phyloP scores from a whole-genome alignment of 2,329 filamentous ascomycete genomes.

The Ophiosphaerella korrae region DNA sequence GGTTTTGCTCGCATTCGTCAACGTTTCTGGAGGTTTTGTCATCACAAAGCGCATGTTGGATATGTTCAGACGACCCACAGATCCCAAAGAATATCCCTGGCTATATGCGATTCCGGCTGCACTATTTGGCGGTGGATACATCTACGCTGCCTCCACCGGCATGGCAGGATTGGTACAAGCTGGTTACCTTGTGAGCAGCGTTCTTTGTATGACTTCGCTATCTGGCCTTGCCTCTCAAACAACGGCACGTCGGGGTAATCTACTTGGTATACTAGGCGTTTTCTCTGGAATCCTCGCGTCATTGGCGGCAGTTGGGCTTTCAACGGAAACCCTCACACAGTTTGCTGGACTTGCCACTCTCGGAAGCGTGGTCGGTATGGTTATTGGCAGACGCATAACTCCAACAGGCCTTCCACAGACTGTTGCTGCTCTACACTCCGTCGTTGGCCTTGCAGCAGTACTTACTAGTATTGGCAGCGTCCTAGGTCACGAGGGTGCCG shows the following conservation, averaged over 20 bases:
- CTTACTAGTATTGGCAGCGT: slow-evolving; percentile 88
- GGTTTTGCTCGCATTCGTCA: slow-evolving; percentile 84
- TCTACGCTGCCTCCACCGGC: slow-evolving; percentile 79
- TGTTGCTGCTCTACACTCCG: slow-evolving; percentile 85
- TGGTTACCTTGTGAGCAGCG: slow-evolving; percentile 81
- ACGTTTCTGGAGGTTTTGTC: slow-evolving; percentile 86
- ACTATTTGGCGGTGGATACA: slow-evolving; percentile 79
- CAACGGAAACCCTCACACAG: slow-evolving; percentile 77
- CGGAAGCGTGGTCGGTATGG: slow-evolving; percentile 70
- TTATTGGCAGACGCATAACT: slow-evolving; percentile 85
- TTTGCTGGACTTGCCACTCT: slow-evolving; percentile 76
- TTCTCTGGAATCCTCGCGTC: slow-evolving; percentile 82
- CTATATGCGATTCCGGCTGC: slow-evolving; percentile 78
- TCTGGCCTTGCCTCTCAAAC: slow-evolving; percentile 80
- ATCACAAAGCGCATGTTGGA: slow-evolving; percentile 94
- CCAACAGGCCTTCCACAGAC: slow-evolving; percentile 88
- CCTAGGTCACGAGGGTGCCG: slow-evolving; percentile 70
- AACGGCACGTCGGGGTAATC: slow-evolving; percentile 83
- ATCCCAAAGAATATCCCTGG: slow-evolving; percentile 88
- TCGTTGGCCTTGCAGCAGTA: slow-evolving; percentile 87
- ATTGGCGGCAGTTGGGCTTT: slow-evolving; percentile 78
- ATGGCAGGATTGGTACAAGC: slow-evolving; percentile 85
- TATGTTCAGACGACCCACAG: slow-evolving; percentile 68
- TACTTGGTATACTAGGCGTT: slow-evolving; percentile 85
- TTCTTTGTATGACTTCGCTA: slow-evolving; percentile 81